Percentiles rank a stretch among this genome's conserved stretches.
Conservation (phyloP, 139 green algal species). For the Closterium sp. region DNA sequence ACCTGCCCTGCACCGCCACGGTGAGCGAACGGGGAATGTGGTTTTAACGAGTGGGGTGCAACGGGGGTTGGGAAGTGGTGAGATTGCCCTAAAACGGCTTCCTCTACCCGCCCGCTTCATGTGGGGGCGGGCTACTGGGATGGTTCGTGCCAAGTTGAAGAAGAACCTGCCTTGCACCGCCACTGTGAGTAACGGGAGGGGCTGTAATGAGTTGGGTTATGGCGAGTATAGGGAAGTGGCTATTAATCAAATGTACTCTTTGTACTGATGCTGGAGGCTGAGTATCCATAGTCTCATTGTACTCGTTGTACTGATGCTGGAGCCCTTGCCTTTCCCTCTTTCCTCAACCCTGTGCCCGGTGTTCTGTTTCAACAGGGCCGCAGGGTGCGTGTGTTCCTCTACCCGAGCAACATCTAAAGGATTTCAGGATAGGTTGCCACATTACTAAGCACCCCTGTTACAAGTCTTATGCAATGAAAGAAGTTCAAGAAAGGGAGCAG, state of each 20-base stretch:
- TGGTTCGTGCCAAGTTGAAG: slow-evolving; percentile 89
- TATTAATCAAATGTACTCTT: too few relatives aligned
- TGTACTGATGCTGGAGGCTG: neutral
- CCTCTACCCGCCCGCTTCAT: neutral
- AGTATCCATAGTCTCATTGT: neutral
- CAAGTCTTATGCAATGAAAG: neutral
- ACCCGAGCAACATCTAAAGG: slow-evolving; percentile 41
- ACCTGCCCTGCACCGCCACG: slow-evolving; percentile 74
- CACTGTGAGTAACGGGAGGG: slow-evolving; percentile 70
- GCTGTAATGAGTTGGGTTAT: slow-evolving; percentile 35
- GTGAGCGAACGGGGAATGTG: slow-evolving; percentile 13
- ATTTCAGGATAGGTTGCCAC: neutral
- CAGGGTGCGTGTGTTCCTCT: slow-evolving; percentile 44
- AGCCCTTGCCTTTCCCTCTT: neutral
- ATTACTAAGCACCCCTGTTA: neutral
- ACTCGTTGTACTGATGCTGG: neutral
- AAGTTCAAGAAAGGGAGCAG: neutral
- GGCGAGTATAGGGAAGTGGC: neutral
- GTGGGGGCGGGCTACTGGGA: slow-evolving; percentile 56
- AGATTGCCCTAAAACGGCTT: neutral
- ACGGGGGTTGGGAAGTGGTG: neutral
- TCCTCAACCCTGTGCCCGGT: neutral
- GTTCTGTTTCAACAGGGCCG: slow-evolving; percentile 38
- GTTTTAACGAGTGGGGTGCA: neutral
- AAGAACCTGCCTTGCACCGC: slow-evolving; percentile 82